Conservation (phyloP, 1,139 yeast species). For the Taphrina confusa region DNA sequence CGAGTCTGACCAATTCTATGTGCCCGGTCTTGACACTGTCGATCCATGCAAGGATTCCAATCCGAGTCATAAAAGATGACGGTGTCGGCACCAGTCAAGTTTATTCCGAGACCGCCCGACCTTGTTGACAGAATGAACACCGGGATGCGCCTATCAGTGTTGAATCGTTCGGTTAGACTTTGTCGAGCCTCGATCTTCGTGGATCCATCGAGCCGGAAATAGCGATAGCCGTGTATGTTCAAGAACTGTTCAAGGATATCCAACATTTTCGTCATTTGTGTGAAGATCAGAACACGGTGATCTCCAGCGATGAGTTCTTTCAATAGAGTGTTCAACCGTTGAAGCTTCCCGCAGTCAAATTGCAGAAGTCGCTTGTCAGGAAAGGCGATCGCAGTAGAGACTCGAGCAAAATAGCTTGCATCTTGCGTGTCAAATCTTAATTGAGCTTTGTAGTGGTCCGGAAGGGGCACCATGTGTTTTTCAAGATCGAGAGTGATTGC, state of each 20-base stretch:
- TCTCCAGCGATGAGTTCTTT: constrained; percentile 80
- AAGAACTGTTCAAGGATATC: constrained; percentile 91
- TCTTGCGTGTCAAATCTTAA: constrained; percentile 49
- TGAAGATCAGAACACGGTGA: constrained; percentile 90
- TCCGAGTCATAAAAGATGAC: constrained; percentile 99
- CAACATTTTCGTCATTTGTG: constrained; percentile 96
- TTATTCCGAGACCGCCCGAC: constrained; percentile 97
- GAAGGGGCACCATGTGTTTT: constrained; percentile 14
- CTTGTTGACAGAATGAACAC: constrained; percentile 92
- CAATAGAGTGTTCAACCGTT: constrained; percentile 71
- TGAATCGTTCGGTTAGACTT: constrained; percentile 86
- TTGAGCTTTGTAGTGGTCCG: constrained; percentile 9
- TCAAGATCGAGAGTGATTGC: constrained; percentile 68
- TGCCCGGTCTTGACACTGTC: constrained; percentile 98
- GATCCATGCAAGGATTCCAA: constrained; percentile 99
- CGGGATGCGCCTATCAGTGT: constrained; percentile 79
- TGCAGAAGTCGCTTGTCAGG: constrained; percentile 92
- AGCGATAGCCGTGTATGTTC: constrained; percentile 90
- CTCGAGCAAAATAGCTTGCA: constrained; percentile 83
- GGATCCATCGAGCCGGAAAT: constrained; percentile 95
- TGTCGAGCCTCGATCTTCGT: constrained; percentile 97
- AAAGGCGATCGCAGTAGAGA: constrained; percentile 86
- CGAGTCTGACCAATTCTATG: constrained; percentile 98
- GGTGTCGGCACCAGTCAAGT: constrained; percentile 96
- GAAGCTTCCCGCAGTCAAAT: constrained; percentile 96